A percentile compares a stretch with the other conserved stretches of the same genome.
phyloP scores from a whole-genome alignment of 2,329 filamentous ascomycete species.

The Aspergillus pseudoviridinutans region DNA sequence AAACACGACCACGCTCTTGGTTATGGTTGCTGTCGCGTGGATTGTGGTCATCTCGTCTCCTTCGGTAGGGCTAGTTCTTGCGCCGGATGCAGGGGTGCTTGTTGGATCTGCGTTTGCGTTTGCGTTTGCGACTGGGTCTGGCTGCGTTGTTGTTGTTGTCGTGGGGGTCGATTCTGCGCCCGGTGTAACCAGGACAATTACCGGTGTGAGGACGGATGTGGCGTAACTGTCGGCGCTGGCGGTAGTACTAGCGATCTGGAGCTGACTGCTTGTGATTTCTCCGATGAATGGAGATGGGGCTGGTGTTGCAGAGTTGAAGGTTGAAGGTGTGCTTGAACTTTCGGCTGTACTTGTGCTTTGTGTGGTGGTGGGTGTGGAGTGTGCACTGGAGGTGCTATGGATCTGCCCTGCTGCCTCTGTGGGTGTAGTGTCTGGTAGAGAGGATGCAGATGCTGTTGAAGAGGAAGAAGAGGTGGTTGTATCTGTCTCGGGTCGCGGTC shows the following conservation, averaged over 20 bases:
- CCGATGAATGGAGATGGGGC: background rate
- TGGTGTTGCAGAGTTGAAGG: no score
- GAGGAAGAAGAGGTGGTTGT: background rate
- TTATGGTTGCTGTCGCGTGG: background rate
- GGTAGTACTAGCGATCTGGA: background rate
- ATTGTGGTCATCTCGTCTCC: background rate
- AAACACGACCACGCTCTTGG: background rate
- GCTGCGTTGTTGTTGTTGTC: background rate
- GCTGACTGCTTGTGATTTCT: background rate
- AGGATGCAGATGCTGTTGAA: background rate
- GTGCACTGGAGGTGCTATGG: background rate
- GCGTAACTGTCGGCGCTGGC: background rate
- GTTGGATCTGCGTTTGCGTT: no score
- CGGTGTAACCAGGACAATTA: constrained; percentile 5
- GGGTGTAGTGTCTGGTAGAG: background rate
- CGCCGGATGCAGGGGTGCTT: background rate
- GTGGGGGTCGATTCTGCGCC: background rate
- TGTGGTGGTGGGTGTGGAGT: background rate
- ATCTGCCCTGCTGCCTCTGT: background rate
- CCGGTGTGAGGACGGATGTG: background rate
- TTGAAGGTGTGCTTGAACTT: background rate
- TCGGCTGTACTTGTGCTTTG: background rate
- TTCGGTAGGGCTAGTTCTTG: background rate
- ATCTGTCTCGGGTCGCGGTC: background rate
- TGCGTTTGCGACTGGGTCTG: background rate